These are phyloP conservation scores for Antitrichia curtipendula DNA, from an alignment of 225 moss, liverwort and hornwort genomes.

Conservation along the genomic window DNA sequence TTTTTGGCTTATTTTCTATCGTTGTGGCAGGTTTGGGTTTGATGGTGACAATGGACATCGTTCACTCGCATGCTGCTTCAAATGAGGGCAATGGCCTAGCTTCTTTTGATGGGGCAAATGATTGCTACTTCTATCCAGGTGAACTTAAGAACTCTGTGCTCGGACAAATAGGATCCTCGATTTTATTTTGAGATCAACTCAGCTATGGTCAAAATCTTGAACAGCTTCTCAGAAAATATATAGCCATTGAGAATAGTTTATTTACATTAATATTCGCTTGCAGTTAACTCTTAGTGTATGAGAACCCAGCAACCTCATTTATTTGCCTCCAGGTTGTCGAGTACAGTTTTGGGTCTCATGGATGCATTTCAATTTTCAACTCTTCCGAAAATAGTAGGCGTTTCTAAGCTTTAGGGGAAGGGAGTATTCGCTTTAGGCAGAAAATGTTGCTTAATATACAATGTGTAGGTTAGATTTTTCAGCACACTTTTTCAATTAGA, in stretches of 20 bases:
- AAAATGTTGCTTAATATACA: neutral
- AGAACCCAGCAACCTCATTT: neutral
- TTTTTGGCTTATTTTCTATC: neutral
- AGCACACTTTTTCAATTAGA: neutral
- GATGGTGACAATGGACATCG: slow-evolving; percentile 82
- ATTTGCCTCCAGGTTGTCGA: neutral
- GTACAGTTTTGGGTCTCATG: neutral
- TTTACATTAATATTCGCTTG: neutral
- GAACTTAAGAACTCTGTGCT: neutral
- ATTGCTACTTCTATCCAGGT: slow-evolving; percentile 91
- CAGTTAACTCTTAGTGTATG: neutral
- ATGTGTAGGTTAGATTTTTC: neutral
- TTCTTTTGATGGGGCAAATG: slow-evolving; percentile 93
- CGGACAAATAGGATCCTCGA: neutral
- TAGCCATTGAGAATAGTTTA: neutral
- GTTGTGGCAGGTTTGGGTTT: slow-evolving; percentile 62
- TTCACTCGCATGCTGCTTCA: slow-evolving; percentile 84
- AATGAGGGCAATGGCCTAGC: slow-evolving; percentile 86
- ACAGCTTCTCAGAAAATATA: neutral
- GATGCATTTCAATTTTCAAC: neutral
- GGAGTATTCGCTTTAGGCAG: neutral
- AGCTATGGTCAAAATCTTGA: neutral
- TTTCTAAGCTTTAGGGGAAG: neutral
- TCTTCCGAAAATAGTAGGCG: neutral
- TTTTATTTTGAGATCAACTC: neutral